A percentile compares a stretch with the other conserved stretches of the same genome.
These are phyloP conservation scores for Geotrichum phurueaensis DNA, from an alignment of 1,139 yeast genomes.

Conservation along the genomic window DNA sequence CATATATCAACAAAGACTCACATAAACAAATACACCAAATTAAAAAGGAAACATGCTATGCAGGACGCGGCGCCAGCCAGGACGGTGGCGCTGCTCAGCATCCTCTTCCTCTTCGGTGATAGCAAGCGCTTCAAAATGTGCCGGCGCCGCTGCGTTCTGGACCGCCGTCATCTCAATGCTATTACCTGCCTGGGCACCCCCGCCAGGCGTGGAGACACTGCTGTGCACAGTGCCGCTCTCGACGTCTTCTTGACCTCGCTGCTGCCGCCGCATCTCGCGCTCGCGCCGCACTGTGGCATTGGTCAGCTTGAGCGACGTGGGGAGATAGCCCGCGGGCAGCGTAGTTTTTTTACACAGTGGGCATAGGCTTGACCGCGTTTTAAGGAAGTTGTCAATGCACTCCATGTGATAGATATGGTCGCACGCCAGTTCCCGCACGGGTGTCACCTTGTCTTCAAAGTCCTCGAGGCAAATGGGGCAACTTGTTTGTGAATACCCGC, in stretches of 20 bases:
- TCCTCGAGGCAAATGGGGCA: slow-evolving; percentile 31
- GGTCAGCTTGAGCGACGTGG: slow-evolving; percentile 24
- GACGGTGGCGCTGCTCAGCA: not conserved
- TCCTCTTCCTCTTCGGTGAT: slow-evolving; percentile 7
- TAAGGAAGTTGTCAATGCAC: slow-evolving; percentile 28
- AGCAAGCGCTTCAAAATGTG: not conserved
- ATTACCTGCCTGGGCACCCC: not conserved
- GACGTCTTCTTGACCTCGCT: not conserved
- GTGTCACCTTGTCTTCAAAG: slow-evolving; percentile 21
- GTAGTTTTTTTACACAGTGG: slow-evolving; percentile 29
- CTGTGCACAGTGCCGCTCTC: not conserved
- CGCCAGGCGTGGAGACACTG: not conserved
- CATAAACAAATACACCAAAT: not conserved
- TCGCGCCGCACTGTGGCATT: slow-evolving; percentile 29
- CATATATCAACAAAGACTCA: not conserved
- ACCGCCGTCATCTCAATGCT: not conserved
- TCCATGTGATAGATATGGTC: slow-evolving; percentile 27
- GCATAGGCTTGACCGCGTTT: slow-evolving; percentile 26
- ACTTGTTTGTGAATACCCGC: slow-evolving; percentile 24
- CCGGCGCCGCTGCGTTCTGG: not conserved
- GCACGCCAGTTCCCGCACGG: slow-evolving; percentile 28
- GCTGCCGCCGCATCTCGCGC: slow-evolving; percentile 21
- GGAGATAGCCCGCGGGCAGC: slow-evolving; percentile 28
- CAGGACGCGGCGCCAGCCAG: slow-evolving; percentile 6
- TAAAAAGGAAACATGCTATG: slow-evolving; percentile 4